phyloP scores from a whole-genome alignment of 306 rosid species.

The Prunus persica region DNA sequence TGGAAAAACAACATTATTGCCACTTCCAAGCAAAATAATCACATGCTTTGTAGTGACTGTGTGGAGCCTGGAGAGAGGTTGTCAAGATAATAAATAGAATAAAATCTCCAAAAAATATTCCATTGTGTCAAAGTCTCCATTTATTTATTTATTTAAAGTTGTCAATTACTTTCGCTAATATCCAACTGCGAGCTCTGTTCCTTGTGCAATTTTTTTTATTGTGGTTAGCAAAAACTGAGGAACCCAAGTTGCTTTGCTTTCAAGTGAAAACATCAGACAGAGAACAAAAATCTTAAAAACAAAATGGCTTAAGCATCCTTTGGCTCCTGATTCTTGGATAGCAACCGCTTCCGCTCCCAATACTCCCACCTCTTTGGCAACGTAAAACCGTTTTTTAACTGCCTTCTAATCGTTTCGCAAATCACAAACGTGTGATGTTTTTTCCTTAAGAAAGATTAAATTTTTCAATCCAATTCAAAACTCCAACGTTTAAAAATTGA shows the following conservation, averaged over 20 bases:
- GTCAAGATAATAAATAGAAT: neutral
- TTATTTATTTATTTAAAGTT: neutral
- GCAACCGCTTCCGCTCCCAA: slow-evolving; percentile 11
- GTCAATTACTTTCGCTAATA: neutral
- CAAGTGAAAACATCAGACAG: neutral
- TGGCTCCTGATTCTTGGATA: slow-evolving; percentile 6
- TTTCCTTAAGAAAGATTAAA: neutral
- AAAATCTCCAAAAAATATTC: neutral
- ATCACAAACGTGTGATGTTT: slow-evolving; percentile 2
- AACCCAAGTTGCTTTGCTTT: neutral
- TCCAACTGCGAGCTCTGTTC: neutral
- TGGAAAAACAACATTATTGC: neutral
- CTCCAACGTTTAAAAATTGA: neutral
- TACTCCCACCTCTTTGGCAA: neutral
- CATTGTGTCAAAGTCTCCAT: neutral
- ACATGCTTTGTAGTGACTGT: neutral
- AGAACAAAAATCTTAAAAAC: neutral
- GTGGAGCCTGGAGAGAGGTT: neutral
- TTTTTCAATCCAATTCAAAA: neutral
- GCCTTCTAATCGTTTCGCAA: slow-evolving; percentile 1
- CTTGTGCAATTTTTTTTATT: neutral
- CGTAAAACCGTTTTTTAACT: neutral
- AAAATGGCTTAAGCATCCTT: slow-evolving; percentile 7
- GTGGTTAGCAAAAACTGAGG: neutral
- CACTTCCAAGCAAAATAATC: neutral